Evolutionary conservation across 176 grass and related monocot genomes (phyloP), one percentile per base, ranked within the genome.

Genomic region (Eleusine coracana): DNA sequence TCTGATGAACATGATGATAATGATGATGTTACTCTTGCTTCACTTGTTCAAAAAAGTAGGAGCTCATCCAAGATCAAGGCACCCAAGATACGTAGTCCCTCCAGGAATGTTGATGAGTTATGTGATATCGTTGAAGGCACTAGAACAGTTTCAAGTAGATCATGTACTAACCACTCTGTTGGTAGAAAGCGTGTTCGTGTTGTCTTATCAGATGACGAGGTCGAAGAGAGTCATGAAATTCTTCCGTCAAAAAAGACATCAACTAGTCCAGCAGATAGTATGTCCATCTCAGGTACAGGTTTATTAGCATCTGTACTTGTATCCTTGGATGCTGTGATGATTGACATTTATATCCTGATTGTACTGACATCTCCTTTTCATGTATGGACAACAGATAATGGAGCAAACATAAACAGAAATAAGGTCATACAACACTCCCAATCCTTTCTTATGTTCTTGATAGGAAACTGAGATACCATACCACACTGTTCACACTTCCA

Each of bases 121-220:
- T 75, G 52, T 93, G 45, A 84, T 76, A 66, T 72, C 40, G 89
- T 66, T 70, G 83, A 81, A 70, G 49, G 15, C 39, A 65, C 54
- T 56, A 80, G 41, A 36, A 67, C 76, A 81, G 78, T 68, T 84
- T 88, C 78, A 76, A 83, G 37, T 79, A 90, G 70, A 83, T 82
- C 71, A 48, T 69, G 23, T 73, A 61, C 56, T 80, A 81, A 89
- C 83, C 87, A 90, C 39, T 83, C 68, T 54, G 70, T 83, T 87
- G 82, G 88, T 80, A 87, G 89, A 81, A 98, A 93, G 81, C 92
- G 92, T 88, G 69, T 77, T 52, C 92, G 93, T 42, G 83, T 98
- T 60, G 78, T 98, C 78, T 70, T 98, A 73, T 95, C 96, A 66
- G 96, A 98, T 86, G 96, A 98, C 85, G 96, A 98, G 90, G 75